Evolutionary conservation across 2,329 filamentous ascomycete genomes (phyloP).

Genomic region (Phyllosticta citrichinensis): DNA sequence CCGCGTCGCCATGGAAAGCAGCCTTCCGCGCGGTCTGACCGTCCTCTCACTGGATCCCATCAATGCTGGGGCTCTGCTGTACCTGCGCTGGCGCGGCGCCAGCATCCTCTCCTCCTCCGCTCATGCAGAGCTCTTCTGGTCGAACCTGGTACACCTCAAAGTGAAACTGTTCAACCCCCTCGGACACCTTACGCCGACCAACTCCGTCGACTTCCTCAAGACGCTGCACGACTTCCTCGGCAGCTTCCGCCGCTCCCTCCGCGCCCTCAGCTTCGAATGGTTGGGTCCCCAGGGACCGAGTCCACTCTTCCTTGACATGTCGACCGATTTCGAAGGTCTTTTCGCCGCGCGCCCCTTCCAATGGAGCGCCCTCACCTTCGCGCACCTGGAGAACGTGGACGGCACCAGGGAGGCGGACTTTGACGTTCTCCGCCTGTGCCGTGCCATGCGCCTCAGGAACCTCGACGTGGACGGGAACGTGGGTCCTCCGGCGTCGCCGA

Average conservation of each 20-base stretch:
- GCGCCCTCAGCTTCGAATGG: slow-evolving; percentile 4
- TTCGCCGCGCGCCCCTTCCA: background rate
- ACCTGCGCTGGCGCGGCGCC: slow-evolving; percentile 3
- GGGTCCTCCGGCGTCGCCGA: no score
- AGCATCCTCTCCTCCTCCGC: background rate
- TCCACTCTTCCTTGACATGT: slow-evolving; percentile 1
- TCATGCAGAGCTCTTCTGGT: slow-evolving; percentile 1
- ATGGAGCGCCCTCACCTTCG: background rate
- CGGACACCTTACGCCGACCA: background rate
- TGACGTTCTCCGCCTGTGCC: no score
- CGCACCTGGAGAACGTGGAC: background rate
- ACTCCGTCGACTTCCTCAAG: slow-evolving; percentile 3
- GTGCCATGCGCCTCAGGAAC: no score
- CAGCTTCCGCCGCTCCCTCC: background rate
- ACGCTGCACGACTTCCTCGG: slow-evolving; percentile 4
- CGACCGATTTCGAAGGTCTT: background rate
- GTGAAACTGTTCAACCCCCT: slow-evolving; percentile 5
- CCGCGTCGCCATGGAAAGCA: slow-evolving; percentile 4
- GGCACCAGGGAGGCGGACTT: no score
- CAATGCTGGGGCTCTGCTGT: background rate
- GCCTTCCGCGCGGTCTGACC: background rate
- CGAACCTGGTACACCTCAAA: background rate
- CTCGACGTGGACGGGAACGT: no score
- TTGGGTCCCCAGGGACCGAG: slow-evolving; percentile 1
- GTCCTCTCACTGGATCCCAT: slow-evolving; percentile 2